Percentiles rank a stretch among this genome's conserved stretches.
Evolutionary conservation across 2,329 filamentous ascomycete genomes (phyloP).

Genomic region (Immersiporthe knoxdaviesiana): DNA sequence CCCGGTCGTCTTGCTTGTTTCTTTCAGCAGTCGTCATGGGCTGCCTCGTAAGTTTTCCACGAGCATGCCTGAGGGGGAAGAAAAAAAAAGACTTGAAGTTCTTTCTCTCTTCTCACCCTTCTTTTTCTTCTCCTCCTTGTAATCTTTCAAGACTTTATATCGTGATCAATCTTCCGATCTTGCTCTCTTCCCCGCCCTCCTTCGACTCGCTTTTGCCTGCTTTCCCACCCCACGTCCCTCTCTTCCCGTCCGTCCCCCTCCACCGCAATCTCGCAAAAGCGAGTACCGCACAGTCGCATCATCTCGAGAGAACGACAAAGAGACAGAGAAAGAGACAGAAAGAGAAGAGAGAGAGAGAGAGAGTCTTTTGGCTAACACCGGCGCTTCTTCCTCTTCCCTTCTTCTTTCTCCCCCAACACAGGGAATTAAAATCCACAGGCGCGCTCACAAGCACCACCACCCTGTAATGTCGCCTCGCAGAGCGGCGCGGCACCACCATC

Average conservation of each 20-base stretch:
- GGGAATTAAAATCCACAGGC: conserved; percentile 21
- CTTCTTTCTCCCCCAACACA: conserved; percentile 3
- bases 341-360: not conserved
- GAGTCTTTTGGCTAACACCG: conserved; percentile 4
- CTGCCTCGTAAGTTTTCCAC: conserved; percentile 30
- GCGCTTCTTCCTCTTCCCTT: not conserved
- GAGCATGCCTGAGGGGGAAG: not conserved
- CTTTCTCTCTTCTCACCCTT: not conserved
- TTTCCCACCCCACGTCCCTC: not conserved
- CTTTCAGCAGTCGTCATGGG: conserved; percentile 21
- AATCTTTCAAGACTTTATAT: not conserved
- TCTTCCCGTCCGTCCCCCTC: not conserved
- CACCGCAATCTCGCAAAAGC: conserved; percentile 13
- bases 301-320: not conserved
- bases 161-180: not conserved
- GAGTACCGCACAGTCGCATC: conserved; percentile 7
- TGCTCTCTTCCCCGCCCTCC: not conserved
- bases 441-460: conserved; percentile 25
- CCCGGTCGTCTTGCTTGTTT: conserved; percentile 13
- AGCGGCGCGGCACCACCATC: conserved; percentile 7
- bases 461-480: conserved; percentile 24
- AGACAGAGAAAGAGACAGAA: not conserved
- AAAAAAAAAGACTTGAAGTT: conserved; percentile 10
- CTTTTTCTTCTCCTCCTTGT: not conserved
- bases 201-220: not conserved